Evolutionary conservation across 108 stramenopile species (phyloP).

Genomic region (Cyclotella distinguenda): DNA sequence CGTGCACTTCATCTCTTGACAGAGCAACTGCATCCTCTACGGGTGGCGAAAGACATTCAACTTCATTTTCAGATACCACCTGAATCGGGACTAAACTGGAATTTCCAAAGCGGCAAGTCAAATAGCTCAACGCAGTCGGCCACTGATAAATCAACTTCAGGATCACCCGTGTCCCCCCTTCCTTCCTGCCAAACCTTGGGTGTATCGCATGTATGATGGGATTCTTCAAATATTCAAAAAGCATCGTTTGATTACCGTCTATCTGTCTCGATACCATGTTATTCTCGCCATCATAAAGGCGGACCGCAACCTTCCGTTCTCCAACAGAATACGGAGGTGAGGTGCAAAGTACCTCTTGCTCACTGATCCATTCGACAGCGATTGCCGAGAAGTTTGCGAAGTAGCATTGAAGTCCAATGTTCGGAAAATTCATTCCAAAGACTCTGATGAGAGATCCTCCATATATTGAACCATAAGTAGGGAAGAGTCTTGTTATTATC

Average conservation of each 20-base stretch:
- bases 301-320: conserved; percentile 14
- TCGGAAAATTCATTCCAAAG: conserved; percentile 25
- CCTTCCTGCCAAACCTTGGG: conserved; percentile 24
- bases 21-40: not conserved
- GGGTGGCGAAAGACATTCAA: conserved; percentile 23
- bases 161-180: conserved; percentile 33
- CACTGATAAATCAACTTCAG: conserved; percentile 19
- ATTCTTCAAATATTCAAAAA: conserved; percentile 34
- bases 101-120: conserved; percentile 43
- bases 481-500: conserved; percentile 30
- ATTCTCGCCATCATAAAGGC: too few relatives aligned
- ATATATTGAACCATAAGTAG: conserved; percentile 25
- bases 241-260: too few relatives aligned
- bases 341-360: conserved; percentile 17
- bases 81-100: conserved; percentile 12
- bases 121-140: conserved; percentile 15
- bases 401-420: conserved; percentile 34
- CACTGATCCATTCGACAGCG: conserved; percentile 20
- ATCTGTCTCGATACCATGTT: too few relatives aligned
- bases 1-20: not conserved
- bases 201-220: conserved; percentile 23
- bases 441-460: conserved; percentile 33
- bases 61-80: not conserved
- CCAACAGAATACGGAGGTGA: conserved; percentile 24
- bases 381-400: conserved; percentile 18